Evolutionary conservation across 768 basidiomycete species (phyloP).

Genomic region (Amyloporia xantha): DNA sequence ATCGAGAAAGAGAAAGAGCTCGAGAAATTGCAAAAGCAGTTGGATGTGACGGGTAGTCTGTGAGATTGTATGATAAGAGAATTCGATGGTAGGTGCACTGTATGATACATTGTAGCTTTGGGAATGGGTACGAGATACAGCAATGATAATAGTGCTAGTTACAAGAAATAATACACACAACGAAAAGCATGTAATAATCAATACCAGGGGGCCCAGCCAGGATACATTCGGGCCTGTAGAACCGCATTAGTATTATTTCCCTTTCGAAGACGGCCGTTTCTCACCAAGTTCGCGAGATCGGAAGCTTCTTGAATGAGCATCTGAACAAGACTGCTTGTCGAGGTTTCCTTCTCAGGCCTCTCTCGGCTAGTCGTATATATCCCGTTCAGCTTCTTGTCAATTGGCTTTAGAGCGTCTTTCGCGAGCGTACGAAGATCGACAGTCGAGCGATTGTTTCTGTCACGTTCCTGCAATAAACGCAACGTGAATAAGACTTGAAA

Average conservation of each 20-base stretch:
- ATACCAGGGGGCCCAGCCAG: slow-evolving; percentile 84
- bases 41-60: slow-evolving; percentile 9
- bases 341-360: slow-evolving; percentile 43
- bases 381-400: slow-evolving; percentile 79
- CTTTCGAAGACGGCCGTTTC: slow-evolving; percentile 15
- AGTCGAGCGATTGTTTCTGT: slow-evolving; percentile 1
- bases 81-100: too few species aligned
- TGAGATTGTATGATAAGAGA: too few species aligned
- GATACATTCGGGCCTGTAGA: slow-evolving; percentile 79
- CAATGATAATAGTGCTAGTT: background rate
- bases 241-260: slow-evolving; percentile 8
- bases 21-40: slow-evolving; percentile 56
- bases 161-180: too few species aligned
- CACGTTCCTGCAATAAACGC: slow-evolving; percentile 12
- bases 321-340: slow-evolving; percentile 86
- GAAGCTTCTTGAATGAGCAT: slow-evolving; percentile 87
- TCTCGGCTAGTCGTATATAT: slow-evolving; percentile 47
- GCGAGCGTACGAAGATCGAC: slow-evolving; percentile 62
- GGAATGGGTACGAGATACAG: too few species aligned
- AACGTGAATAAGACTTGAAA: background rate
- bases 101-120: too few species aligned
- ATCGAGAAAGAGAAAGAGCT: slow-evolving; percentile 82
- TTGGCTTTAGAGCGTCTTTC: slow-evolving; percentile 69
- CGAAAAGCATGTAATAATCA: slow-evolving; percentile 21
- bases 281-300: slow-evolving; percentile 60